Conservation (phyloP, 2,329 filamentous ascomycete genomes). For the Drechmeria coniospora region DNA sequence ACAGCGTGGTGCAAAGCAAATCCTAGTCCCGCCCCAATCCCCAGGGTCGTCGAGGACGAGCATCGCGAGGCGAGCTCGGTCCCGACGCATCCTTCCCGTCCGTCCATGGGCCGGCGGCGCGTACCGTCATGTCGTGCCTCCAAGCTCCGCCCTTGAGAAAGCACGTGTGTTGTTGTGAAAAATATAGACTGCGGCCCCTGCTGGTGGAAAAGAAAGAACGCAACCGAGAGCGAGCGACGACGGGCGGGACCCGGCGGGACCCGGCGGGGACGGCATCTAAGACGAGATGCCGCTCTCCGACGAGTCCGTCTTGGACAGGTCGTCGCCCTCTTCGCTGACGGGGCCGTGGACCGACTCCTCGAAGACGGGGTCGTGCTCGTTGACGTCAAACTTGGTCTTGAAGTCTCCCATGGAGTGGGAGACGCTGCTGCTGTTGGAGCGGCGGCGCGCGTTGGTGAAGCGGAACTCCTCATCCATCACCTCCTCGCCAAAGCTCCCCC, state of each 20-base stretch:
- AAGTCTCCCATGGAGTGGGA: conserved; percentile 58
- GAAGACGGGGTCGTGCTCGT: conserved; percentile 81
- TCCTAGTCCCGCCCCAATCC: conserved; percentile 9
- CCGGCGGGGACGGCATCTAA: conserved; percentile 25
- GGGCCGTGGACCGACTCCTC: conserved; percentile 73
- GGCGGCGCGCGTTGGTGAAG: conserved; percentile 73
- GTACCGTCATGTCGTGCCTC: too few species aligned
- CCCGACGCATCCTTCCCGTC: too few species aligned
- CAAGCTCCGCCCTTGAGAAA: too few species aligned
- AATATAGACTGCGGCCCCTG: too few species aligned
- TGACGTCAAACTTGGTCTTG: conserved; percentile 92
- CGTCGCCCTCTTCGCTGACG: conserved; percentile 34
- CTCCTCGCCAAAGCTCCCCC: conserved; percentile 75
- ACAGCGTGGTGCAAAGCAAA: conserved; percentile 7
- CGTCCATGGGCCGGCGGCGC: too few species aligned
- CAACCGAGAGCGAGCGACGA: too few species aligned
- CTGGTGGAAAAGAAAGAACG: too few species aligned
- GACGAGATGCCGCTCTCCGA: conserved; percentile 48
- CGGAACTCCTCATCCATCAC: conserved; percentile 72
- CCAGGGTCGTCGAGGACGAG: too few species aligned
- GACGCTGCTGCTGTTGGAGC: conserved; percentile 76
- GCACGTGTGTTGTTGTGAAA: too few species aligned
- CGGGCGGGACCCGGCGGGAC: conserved; percentile 7
- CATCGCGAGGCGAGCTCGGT: too few species aligned
- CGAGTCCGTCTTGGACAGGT: conserved; percentile 39